Evolutionary conservation across 352 stramenopile species (phyloP).

Genomic region (Globisporangium iwayamae): DNA sequence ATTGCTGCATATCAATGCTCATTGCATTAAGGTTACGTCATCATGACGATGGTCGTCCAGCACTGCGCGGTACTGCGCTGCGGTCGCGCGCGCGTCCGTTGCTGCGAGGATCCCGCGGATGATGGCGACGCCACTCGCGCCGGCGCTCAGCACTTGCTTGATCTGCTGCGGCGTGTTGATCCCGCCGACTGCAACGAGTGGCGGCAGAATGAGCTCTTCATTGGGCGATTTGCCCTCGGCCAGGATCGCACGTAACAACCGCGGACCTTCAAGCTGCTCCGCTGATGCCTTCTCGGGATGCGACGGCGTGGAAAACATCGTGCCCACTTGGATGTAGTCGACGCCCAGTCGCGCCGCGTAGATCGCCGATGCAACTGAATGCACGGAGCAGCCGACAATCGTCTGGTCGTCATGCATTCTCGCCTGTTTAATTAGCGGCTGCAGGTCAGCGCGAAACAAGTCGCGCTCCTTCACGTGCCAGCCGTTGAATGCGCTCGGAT

Average conservation of each 20-base stretch:
- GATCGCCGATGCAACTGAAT: conserved; percentile 25
- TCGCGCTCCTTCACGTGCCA: conserved; percentile 31
- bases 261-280: conserved; percentile 32
- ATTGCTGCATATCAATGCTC: no score
- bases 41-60: conserved; percentile 7
- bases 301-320: conserved; percentile 48
- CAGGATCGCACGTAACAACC: conserved; percentile 26
- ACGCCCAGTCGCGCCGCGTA: conserved; percentile 21
- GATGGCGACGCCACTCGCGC: conserved; percentile 38
- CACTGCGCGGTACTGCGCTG: conserved; percentile 4
- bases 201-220: conserved; percentile 4
- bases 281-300: conserved; percentile 39
- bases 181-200: conserved; percentile 38
- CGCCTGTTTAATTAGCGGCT: neutral
- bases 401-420: neutral
- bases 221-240: neutral
- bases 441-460: conserved; percentile 8
- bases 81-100: conserved; percentile 16
- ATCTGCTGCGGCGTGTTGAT: conserved; percentile 31
- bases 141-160: conserved; percentile 23
- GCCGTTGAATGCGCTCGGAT: conserved; percentile 5
- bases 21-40: neutral
- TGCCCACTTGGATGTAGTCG: conserved; percentile 53
- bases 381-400: conserved; percentile 39
- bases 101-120: conserved; percentile 37